phyloP scores from a whole-genome alignment of 2,329 filamentous ascomycete species.

The Septoria petroselini region DNA sequence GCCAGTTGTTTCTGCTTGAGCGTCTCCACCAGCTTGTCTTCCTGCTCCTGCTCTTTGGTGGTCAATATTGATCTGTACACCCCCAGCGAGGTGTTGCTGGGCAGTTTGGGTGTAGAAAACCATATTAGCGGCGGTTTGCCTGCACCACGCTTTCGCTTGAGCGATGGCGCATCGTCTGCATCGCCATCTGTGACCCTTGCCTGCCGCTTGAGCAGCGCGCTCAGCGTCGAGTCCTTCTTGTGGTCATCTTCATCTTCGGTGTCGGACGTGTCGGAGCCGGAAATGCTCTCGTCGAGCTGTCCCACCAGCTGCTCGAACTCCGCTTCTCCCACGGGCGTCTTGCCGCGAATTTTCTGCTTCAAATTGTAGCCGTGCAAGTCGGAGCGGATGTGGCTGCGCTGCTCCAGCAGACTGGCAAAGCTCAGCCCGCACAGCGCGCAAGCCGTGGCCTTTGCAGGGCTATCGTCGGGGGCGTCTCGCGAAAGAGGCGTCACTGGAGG shows the following conservation, averaged over 20 bases:
- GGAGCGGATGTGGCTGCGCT: constrained; percentile 80
- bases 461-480: constrained; percentile 41
- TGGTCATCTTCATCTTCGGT: constrained; percentile 71
- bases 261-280: constrained; percentile 63
- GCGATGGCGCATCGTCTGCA: constrained; percentile 48
- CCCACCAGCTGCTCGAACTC: constrained; percentile 86
- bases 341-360: constrained; percentile 80
- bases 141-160: constrained; percentile 52
- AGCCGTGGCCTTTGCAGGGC: constrained; percentile 61
- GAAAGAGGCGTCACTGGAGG: constrained; percentile 8
- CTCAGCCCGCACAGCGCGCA: constrained; percentile 76
- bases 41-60: constrained; percentile 64
- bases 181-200: constrained; percentile 64
- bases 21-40: constrained; percentile 60
- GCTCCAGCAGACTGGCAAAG: constrained; percentile 72
- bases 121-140: constrained; percentile 77
- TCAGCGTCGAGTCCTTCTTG: constrained; percentile 67
- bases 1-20: constrained; percentile 74
- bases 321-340: constrained; percentile 66
- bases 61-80: constrained; percentile 82
- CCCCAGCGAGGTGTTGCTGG: constrained; percentile 75
- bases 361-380: constrained; percentile 93
- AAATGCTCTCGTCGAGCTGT: constrained; percentile 85
- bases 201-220: constrained; percentile 75
- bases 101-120: constrained; percentile 74